These are phyloP conservation scores for Aspergillus hortae DNA, from an alignment of 2,329 filamentous ascomycete genomes.

Conservation along the genomic window DNA sequence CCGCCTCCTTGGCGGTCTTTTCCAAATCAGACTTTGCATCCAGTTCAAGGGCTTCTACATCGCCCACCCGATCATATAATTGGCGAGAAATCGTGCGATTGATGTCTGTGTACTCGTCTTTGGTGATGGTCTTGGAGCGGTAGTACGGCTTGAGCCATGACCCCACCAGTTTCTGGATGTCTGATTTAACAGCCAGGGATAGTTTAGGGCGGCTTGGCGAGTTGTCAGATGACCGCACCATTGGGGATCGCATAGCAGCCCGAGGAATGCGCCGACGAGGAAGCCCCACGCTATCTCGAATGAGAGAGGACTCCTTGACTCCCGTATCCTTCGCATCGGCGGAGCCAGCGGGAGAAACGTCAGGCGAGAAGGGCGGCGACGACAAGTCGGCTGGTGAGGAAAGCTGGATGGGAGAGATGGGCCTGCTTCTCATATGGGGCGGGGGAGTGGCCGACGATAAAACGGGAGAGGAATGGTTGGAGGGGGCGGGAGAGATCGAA, in stretches of 20 bases:
- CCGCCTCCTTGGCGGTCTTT: conserved; percentile 72
- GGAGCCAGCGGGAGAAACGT: conserved; percentile 65
- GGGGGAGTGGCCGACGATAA: conserved; percentile 39
- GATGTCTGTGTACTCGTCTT: conserved; percentile 88
- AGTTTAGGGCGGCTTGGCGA: conserved; percentile 67
- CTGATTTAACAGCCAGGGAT: conserved; percentile 79
- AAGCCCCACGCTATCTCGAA: conserved; percentile 12
- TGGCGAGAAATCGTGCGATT: conserved; percentile 85
- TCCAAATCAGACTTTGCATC: conserved; percentile 69
- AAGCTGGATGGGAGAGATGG: conserved; percentile 35
- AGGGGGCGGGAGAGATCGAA: conserved; percentile 39
- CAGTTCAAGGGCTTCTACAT: conserved; percentile 58
- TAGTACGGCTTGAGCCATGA: conserved; percentile 78
- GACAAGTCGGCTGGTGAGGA: conserved; percentile 26
- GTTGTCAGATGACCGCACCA: conserved; percentile 53
- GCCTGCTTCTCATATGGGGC: conserved; percentile 29
- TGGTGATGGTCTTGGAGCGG: conserved; percentile 71
- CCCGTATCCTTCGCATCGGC: conserved; percentile 17
- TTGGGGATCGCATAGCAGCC: conserved; percentile 15
- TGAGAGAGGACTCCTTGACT: neutral
- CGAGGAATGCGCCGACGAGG: conserved; percentile 24
- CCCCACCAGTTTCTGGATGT: conserved; percentile 84
- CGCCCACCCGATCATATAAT: conserved; percentile 68
- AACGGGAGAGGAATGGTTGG: conserved; percentile 38
- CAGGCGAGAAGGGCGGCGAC: conserved; percentile 58